phyloP scores from a whole-genome alignment of 352 stramenopile genomes.

The Peronosclerospora sorghi region DNA sequence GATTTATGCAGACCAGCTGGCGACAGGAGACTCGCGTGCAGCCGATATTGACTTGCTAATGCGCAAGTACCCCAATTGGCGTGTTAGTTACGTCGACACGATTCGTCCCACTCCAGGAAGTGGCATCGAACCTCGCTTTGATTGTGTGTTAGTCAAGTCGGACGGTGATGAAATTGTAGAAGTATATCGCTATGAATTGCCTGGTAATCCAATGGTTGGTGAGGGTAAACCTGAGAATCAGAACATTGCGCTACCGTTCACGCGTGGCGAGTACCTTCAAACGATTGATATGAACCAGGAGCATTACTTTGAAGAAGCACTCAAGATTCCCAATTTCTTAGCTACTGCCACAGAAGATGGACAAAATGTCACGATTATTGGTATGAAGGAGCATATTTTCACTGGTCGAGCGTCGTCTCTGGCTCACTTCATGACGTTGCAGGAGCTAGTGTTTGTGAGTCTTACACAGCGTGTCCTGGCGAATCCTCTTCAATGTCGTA shows the following conservation, averaged over 20 bases:
- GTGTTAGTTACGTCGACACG: slow-evolving; percentile 84
- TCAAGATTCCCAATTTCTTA: slow-evolving; percentile 85
- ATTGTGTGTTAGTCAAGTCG: slow-evolving; percentile 76
- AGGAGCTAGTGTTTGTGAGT: slow-evolving; percentile 84
- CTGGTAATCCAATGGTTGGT: slow-evolving; percentile 69
- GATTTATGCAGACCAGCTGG: slow-evolving; percentile 79
- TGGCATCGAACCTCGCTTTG: slow-evolving; percentile 54
- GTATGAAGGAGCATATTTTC: slow-evolving; percentile 87
- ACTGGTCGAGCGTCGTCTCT: slow-evolving; percentile 75
- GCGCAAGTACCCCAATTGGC: slow-evolving; percentile 92
- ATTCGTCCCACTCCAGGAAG: slow-evolving; percentile 58
- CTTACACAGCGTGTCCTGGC: slow-evolving; percentile 76
- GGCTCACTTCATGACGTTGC: slow-evolving; percentile 81
- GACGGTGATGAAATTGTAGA: slow-evolving; percentile 81
- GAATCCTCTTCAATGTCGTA: slow-evolving; percentile 58
- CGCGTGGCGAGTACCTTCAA: slow-evolving; percentile 78
- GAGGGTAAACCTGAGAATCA: too few relatives aligned
- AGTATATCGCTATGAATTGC: slow-evolving; percentile 81
- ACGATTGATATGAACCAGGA: slow-evolving; percentile 90
- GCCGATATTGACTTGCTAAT: slow-evolving; percentile 97
- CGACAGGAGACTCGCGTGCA: slow-evolving; percentile 50
- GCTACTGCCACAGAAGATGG: slow-evolving; percentile 57
- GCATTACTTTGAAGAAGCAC: slow-evolving; percentile 81
- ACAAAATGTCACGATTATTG: slow-evolving; percentile 71
- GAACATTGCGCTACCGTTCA: too few relatives aligned